Base-by-base conservation (phyloP, 1,284 basidiomycete species). In the Sanguinoderma infundibulare region DNA sequence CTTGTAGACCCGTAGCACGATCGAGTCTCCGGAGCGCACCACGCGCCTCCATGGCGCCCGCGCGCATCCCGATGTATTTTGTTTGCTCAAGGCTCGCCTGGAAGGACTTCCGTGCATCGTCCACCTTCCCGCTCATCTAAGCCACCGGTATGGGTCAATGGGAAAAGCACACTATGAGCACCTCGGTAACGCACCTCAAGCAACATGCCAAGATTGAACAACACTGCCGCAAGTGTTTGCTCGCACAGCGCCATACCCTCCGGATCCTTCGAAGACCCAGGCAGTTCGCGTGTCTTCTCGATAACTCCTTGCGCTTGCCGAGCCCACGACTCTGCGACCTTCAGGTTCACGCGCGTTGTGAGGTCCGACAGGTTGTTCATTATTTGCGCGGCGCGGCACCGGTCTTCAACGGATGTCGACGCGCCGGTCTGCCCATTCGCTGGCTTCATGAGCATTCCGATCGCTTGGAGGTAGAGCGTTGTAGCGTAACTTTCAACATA, bases 301-400 rank as follows among this genome's bases (percentile, higher is more conserved):
- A 86, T 78, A 26, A 85, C 71, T 0, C 78, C 79, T 7, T 87
- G 71, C 1, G 86, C 86, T 63, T 85, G 83, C 44, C 77, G 75
- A 1, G 85, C 84, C 86, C 87, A 89, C 1, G 79, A 73, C 67
- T 89, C 86, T 0, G 89, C 87, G 65, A 87, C 82, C 35, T 79
- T 73, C 39, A 83, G 72, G 30, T 76, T 75, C 36, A 79, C 70
- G 39, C 82, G 81, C 62, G 87, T 77, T 60, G 87, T 78, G 47
- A 87, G 74, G 57, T 87, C 85, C 10, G 87, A 83, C 36, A 92
- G 77, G 62, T 85, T 87, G 66, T 82, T 85, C 89, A 92, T 90
- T 14, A 91, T 68, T 54, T 89, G 83, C 7, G 89, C 88, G n/a
- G 83, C 87, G 75, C 84, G 77, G 69, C 90, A 91, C 57, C 78